Evolutionary conservation across 2,329 filamentous ascomycete genomes (phyloP), one percentile per base, ranked within the genome.

Genomic region (Aspergillus melleus): DNA sequence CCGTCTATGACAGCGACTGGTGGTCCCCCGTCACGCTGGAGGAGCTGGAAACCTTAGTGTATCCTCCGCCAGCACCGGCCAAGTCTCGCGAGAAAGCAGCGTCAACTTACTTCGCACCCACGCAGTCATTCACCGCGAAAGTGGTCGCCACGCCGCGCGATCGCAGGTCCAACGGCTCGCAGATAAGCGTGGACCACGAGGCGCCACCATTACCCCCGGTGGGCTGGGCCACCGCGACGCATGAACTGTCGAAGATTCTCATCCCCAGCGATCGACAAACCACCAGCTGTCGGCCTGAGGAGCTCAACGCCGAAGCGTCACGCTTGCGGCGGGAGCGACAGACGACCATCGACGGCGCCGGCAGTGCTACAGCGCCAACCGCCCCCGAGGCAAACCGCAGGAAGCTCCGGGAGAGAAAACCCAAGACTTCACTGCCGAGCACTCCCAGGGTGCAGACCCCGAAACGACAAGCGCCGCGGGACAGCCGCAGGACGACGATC

Each of bases 41-140:
- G 60, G 85, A 86, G 57, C 80, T 96, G 12, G 91, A 96, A 66
- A 76, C 80, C 2, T 76, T 87, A 20, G 77, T 86, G 46, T 78
- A 80, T 36, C 81, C 81, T 54, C 77, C 80, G 12, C 77, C 81
- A n/a, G 80, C 81, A 3, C 75, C 82, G 5, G 75, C 79, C 68
- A 88, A 86, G 68, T 75, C 81, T 14, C 85, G 86, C 61, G 80
- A 82, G 14, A 84, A 84, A 22, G 74, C 82, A 30, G 72, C 80
- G 9, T 88, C 90, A 1, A 93, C 90, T 1, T 97, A 93, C 75
- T 92, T 87, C 2, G 91, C 92, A 1, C 91, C 93, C 0, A 98
- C 94, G 0, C 90, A 94, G 62, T 90, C 94, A 0, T 98, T 92
- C 47, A 87, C 88, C 1, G 91, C 92, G 24, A 96, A 91, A 75